Base-by-base conservation (phyloP, 352 stramenopile species). In the Pythium chondricola region DNA sequence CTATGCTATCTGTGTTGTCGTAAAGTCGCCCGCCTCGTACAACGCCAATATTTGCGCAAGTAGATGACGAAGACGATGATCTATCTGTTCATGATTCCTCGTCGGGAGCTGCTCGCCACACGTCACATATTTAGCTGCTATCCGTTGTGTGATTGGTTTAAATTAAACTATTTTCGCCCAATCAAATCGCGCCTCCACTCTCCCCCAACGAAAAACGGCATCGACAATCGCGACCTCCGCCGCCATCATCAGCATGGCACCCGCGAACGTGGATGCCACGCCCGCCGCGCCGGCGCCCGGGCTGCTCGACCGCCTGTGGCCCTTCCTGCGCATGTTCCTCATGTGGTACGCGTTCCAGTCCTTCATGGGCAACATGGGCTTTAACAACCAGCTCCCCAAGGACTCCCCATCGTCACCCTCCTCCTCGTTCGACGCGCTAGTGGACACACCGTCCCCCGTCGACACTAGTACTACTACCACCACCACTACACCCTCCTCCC, bases 271-370 rank as follows among this genome's bases (percentile, higher is more conserved):
- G n/a, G n/a, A n/a, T n/a, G n/a, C 51, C 10, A 52, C 25, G 29
- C 46, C 52, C 30, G 52, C 51, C 8, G 48, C 58, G n/a, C 49
- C 61, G 46, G 57, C 54, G 24, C 43, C 76, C 51, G 64, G 63
- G n/a, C 39, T 83, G 11, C 63, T 80, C 56, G 71, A 88, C 39
- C 71, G 74, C 35, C 10, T 83, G 44, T 83, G 74, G 63, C 76
- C 79, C 30, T 61, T 86, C 50, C 36, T 88, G 26, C 82, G 77
- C 56, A 80, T 90, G 61, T 36, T 88, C n/a, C 64, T 79, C 52
- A 74, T 91, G 50, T 93, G 81, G 73, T 93, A 93, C 67, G 65
- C 76, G 29, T 74, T 93, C 48, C 73, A 85, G 40, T 63, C 70
- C 32, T 69, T 73, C 40, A 69, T 77, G 46, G 64, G 61, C 39